Percentiles rank a stretch among this genome's conserved stretches.
Conservation (phyloP, 306 rosid genomes). For the Argentina anserina region DNA sequence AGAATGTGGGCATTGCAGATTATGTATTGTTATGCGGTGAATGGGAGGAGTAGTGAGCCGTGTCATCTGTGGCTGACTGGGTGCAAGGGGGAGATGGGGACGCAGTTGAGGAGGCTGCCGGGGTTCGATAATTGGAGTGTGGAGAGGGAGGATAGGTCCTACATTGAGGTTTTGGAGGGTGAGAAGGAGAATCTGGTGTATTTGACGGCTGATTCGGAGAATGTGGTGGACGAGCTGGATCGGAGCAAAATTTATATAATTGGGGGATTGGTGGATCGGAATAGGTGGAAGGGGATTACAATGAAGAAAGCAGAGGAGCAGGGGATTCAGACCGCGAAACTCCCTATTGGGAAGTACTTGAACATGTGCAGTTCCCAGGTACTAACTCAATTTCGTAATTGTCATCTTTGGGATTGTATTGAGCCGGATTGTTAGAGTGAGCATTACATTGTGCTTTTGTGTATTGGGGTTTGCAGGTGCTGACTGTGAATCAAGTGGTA, state of each 20-base stretch:
- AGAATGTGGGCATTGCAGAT: slow-evolving; percentile 43
- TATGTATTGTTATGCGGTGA: slow-evolving; percentile 84
- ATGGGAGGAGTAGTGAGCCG: slow-evolving; percentile 65
- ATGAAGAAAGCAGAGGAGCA: slow-evolving; percentile 84
- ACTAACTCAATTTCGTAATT: not conserved
- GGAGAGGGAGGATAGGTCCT: slow-evolving; percentile 62
- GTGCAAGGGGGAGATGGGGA: slow-evolving; percentile 67
- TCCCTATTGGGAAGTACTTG: slow-evolving; percentile 76
- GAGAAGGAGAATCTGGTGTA: slow-evolving; percentile 69
- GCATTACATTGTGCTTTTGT: not conserved
- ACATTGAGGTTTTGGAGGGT: slow-evolving; percentile 65
- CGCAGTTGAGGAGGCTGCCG: slow-evolving; percentile 57
- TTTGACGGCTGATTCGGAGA: slow-evolving; percentile 82
- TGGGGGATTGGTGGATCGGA: slow-evolving; percentile 93
- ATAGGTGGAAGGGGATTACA: slow-evolving; percentile 88
- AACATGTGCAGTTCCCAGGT: slow-evolving; percentile 95
- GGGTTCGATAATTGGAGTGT: slow-evolving; percentile 84
- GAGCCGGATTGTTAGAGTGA: not conserved
- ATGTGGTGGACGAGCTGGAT: slow-evolving; percentile 85
- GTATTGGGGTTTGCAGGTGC: slow-evolving; percentile 55
- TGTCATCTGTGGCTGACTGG: slow-evolving; percentile 93
- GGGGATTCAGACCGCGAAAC: slow-evolving; percentile 87
- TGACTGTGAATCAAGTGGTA: slow-evolving; percentile 86
- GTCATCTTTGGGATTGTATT: not conserved
- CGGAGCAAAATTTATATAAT: slow-evolving; percentile 59